These are phyloP conservation scores for Onygenales sp. DNA, from an alignment of 2,329 filamentous ascomycete species.

Conservation along the genomic window DNA sequence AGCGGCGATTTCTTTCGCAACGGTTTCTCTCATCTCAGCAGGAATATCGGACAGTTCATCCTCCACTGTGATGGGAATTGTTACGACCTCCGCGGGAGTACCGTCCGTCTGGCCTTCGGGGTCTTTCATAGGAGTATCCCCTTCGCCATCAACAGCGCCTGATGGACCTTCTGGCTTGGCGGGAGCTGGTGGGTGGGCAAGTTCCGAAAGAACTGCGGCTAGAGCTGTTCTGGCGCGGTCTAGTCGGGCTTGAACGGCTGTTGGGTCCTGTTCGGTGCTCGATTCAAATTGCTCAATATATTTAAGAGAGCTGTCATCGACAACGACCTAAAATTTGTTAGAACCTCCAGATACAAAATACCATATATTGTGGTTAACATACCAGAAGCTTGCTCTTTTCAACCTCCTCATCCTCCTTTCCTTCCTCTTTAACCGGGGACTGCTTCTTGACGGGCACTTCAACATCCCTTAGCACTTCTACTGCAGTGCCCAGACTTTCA, in stretches of 20 bases:
- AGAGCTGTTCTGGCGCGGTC: slow-evolving; percentile 61
- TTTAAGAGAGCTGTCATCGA: slow-evolving; percentile 73
- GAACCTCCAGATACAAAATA: slow-evolving; percentile 6
- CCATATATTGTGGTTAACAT: slow-evolving; percentile 14
- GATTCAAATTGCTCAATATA: slow-evolving; percentile 78
- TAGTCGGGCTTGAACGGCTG: slow-evolving; percentile 56
- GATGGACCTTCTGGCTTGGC: slow-evolving; percentile 35
- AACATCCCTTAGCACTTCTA: slow-evolving; percentile 74
- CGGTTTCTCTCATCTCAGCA: slow-evolving; percentile 88
- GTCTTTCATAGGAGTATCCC: slow-evolving; percentile 62
- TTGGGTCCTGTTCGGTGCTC: slow-evolving; percentile 52
- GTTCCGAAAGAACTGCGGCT: slow-evolving; percentile 56
- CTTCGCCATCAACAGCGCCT: slow-evolving; percentile 48
- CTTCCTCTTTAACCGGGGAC: slow-evolving; percentile 32
- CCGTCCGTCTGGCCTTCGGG: slow-evolving; percentile 46
- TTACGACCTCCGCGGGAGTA: slow-evolving; percentile 69
- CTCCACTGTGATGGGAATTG: slow-evolving; percentile 76
- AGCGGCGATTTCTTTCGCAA: slow-evolving; percentile 85
- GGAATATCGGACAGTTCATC: slow-evolving; percentile 95
- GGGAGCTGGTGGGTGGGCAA: slow-evolving; percentile 57
- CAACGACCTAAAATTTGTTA: slow-evolving; percentile 42
- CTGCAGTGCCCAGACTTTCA: slow-evolving; percentile 74
- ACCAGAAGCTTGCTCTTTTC: slow-evolving; percentile 65
- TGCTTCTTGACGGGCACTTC: slow-evolving; percentile 74
- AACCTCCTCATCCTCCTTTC: slow-evolving; percentile 38